Conservation (phyloP, 148 eudicot species). For the Rhododendron griersonianum region DNA sequence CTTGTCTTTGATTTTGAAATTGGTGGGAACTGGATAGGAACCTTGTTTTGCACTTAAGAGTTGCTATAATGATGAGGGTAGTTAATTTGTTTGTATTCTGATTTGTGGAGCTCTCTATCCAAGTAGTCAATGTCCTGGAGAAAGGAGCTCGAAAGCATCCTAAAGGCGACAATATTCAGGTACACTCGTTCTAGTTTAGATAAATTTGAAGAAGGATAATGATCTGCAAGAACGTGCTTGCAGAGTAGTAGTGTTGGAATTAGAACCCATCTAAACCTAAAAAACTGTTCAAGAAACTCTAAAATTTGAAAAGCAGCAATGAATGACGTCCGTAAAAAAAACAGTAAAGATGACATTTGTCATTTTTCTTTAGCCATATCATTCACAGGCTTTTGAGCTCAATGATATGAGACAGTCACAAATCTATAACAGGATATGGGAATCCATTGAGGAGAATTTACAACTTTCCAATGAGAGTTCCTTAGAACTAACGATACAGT, state of each 20-base stretch:
- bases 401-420: neutral
- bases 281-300: neutral
- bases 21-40: neutral
- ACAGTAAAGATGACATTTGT: neutral
- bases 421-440: neutral
- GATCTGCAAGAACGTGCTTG: slow-evolving; percentile 4
- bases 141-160: no score
- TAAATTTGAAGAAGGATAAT: neutral
- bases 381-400: neutral
- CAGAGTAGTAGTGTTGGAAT: neutral
- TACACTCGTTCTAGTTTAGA: slow-evolving; percentile 18
- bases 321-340: neutral
- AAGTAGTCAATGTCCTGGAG: no score
- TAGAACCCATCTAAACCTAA: neutral
- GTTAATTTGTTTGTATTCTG: no score
- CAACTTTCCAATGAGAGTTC: neutral
- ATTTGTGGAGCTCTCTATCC: no score
- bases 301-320: neutral
- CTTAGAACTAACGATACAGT: neutral
- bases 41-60: neutral
- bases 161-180: no score
- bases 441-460: neutral
- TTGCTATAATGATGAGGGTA: no score
- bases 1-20: neutral
- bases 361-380: neutral